Conservation (phyloP, 768 basidiomycete genomes). For the Suillus subaureus region DNA sequence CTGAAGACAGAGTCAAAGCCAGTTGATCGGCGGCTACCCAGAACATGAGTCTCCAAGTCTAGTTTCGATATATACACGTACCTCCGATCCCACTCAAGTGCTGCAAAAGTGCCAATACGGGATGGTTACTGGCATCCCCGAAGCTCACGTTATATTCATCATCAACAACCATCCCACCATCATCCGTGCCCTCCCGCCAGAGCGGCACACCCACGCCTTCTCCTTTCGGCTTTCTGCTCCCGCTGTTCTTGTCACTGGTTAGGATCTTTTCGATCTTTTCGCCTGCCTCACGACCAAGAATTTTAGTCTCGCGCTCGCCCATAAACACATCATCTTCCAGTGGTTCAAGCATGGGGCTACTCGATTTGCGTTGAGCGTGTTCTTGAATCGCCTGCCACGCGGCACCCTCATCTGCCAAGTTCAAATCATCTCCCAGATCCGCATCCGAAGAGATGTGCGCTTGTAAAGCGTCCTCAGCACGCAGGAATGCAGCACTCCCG, state of each 20-base stretch:
- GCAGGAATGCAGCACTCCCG: conserved; percentile 43
- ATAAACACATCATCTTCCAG: conserved; percentile 31
- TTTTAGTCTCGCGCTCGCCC: conserved; percentile 35
- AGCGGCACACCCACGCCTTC: conserved; percentile 28
- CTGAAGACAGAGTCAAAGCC: conserved; percentile 42
- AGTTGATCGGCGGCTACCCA: conserved; percentile 43
- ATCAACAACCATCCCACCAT: conserved; percentile 19
- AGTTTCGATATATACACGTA: conserved; percentile 26
- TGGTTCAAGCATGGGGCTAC: conserved; percentile 15
- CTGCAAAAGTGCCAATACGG: conserved; percentile 36
- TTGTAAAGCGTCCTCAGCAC: conserved; percentile 46
- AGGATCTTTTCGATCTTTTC: conserved; percentile 49
- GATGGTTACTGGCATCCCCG: conserved; percentile 20
- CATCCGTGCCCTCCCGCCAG: conserved; percentile 31
- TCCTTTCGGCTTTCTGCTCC: conserved; percentile 24
- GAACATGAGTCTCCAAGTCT: not conserved
- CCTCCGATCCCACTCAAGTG: conserved; percentile 33
- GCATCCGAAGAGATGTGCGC: conserved; percentile 29
- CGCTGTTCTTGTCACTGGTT: conserved; percentile 38
- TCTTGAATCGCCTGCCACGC: conserved; percentile 41
- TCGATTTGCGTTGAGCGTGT: conserved; percentile 16
- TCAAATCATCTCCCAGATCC: conserved; percentile 20
- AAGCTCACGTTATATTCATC: not conserved
- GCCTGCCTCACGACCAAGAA: conserved; percentile 35
- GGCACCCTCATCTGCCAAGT: conserved; percentile 41